Evolutionary conservation across 306 rosid species (phyloP), one percentile per base, ranked within the genome.

Genomic region (Pueraria montana): DNA sequence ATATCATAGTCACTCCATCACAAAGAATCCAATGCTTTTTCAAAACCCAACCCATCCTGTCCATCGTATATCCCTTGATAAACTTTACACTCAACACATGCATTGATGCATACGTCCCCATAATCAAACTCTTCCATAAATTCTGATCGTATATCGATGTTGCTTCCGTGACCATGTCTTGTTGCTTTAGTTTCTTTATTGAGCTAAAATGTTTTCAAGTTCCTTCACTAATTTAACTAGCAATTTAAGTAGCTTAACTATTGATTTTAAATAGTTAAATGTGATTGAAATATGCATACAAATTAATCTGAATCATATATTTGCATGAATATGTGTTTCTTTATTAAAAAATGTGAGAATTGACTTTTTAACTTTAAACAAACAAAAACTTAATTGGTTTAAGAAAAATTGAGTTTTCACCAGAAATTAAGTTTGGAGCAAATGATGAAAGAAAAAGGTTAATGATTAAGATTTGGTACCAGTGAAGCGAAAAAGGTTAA

Each of bases 21-120:
- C 52, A 53, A 52, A 86, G 91, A 86, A 91, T 91, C 95, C 95
- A 74, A 87, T 91, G 92, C 87, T 80, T 84, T 67, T 83, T 80
- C 45, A 45, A 23, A 27, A 21, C 30, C 78, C 59, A 53, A 43
- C 78, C 77, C 58, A 52, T 68, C 55, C n/a, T 32, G 24, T 80
- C 63, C 24, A 66, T 50, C 12, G 79, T 70, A 80, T 87, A 83
- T 83, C 79, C 82, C 68, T 36, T 26, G 40, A n/a, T 20, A 20
- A 40, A 45, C 78, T 78, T 84, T 77, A 58, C 36, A 8, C 2
- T 38, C 48, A 27, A 21, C 50, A 68, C 84, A 65, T 78, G 74
- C n/a, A n/a, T n/a, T n/a, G n/a, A n/a, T n/a, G n/a, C 79, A 30
- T 56, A 45, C 64, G 65, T 66, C 75, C 43, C 86, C 71, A 81